These are phyloP conservation scores for Zygosaccharomyces sapae DNA, from an alignment of 1,139 yeast species.

Conservation along the genomic window DNA sequence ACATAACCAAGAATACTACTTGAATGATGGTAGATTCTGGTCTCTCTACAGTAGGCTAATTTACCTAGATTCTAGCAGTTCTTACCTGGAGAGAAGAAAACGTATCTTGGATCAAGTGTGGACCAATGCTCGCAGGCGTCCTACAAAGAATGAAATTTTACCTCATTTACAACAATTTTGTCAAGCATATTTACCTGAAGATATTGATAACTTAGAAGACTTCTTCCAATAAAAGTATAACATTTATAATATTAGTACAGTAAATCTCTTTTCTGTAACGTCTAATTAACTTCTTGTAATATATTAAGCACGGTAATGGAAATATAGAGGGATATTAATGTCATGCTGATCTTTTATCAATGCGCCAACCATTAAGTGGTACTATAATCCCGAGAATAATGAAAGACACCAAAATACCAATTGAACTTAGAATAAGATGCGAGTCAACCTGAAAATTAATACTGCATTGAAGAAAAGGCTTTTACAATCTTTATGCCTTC, in stretches of 20 bases:
- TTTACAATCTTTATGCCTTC: conserved; percentile 8
- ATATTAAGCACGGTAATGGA: conserved; percentile 15
- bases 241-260: not conserved
- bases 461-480: conserved; percentile 14
- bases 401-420: conserved; percentile 53
- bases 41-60: conserved; percentile 29
- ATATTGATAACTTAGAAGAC: conserved; percentile 22
- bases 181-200: conserved; percentile 31
- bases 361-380: conserved; percentile 62
- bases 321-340: conserved; percentile 23
- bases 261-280: not conserved
- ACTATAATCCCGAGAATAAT: conserved; percentile 50
- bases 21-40: conserved; percentile 25
- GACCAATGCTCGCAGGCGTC: conserved; percentile 17
- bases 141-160: conserved; percentile 7
- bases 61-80: conserved; percentile 24
- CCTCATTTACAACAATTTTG: conserved; percentile 21
- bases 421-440: conserved; percentile 48
- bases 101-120: conserved; percentile 23
- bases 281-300: conserved; percentile 14
- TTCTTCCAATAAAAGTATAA: conserved; percentile 10
- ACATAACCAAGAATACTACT: conserved; percentile 19
- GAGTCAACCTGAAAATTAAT: conserved; percentile 43
- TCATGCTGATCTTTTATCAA: conserved; percentile 55
- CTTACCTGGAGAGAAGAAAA: conserved; percentile 29